Evolutionary conservation across 345 rosid genomes (phyloP).

Genomic region (Microcos paniculata): DNA sequence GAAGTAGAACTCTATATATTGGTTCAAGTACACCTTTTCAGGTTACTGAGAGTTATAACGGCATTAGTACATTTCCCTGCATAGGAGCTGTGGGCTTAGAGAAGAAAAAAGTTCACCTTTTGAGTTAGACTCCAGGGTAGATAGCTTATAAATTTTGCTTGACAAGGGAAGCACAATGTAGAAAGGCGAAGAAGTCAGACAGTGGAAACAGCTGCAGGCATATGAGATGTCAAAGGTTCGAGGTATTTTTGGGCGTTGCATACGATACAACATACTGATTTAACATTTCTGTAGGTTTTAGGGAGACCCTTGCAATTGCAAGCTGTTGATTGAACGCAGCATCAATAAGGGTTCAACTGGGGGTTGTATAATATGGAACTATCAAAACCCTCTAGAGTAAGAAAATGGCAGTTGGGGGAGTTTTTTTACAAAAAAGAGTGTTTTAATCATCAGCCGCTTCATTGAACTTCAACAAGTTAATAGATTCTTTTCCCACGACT

Average conservation of each 20-base stretch:
- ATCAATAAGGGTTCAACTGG: background rate
- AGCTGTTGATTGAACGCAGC: background rate
- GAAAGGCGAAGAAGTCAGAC: background rate
- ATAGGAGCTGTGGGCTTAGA: background rate
- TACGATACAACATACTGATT: background rate
- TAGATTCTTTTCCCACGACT: too few species aligned
- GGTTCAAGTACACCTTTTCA: background rate
- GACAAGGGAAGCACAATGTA: background rate
- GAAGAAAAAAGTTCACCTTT: background rate
- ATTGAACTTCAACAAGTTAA: background rate
- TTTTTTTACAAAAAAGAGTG: too few species aligned
- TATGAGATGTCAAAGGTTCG: background rate
- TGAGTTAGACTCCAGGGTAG: background rate
- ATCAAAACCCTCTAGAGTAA: too few species aligned
- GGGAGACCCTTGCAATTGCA: background rate
- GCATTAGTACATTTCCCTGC: background rate
- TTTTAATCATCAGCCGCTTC: too few species aligned
- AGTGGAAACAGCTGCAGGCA: background rate
- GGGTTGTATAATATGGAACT: background rate
- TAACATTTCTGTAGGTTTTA: background rate
- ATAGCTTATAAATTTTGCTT: background rate
- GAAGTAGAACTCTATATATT: background rate
- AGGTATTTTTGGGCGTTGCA: background rate
- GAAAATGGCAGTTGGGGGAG: too few species aligned
- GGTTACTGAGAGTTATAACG: background rate